Base-by-base conservation (phyloP, 2,329 filamentous ascomycete species). In the Pyrenophora teres region DNA sequence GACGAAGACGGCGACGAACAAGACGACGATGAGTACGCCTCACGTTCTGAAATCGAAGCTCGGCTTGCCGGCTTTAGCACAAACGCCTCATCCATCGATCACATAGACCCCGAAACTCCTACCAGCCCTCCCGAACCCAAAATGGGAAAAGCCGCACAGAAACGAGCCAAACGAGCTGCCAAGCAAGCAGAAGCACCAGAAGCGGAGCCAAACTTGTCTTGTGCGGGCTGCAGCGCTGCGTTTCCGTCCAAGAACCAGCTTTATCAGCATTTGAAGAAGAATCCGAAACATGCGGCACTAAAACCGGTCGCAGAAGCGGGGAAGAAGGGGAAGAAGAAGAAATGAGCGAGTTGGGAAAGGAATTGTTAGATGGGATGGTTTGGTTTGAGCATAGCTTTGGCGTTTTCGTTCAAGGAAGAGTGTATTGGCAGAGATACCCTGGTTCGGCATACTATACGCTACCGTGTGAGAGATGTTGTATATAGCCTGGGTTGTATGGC, bases 221-320 rank as follows among this genome's bases (percentile, higher is more conserved):
- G 94, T 69, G 83, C 88, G 2, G 83, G 86, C 4, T 97, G 94
- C 73, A 83, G 85, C 60, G 90, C 89, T 60, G 81, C 76, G 0
- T 99, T 97, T 76, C 84, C 83, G 0, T 90, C 87, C 1, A 87
- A 85, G 60, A 88, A 83, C 5, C 86, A 85, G 59, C 74, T 95
- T 15, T 93, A 93, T 69, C 78, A 82, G 45, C 91, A 95, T 71
- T 80, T 94, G 51, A 83, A 84, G 56, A 81, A 64, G n/a, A 74
- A 83, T 15, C 62, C 60, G 0, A 76, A 76, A 8, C 89, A 94
- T 75, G 88, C 87, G 5, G 82, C 84, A 25, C 77, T 78, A 36
- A 56, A 65, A 31, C 50, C 56, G 13, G 54, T 52, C 6, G 39
- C 51, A 15, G 53, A 39, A 21, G 52, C 47, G 2, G 43, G 37